These are phyloP conservation scores for Citrus cavaleriei DNA, from an alignment of 345 rosid genomes.

Conservation along the genomic window DNA sequence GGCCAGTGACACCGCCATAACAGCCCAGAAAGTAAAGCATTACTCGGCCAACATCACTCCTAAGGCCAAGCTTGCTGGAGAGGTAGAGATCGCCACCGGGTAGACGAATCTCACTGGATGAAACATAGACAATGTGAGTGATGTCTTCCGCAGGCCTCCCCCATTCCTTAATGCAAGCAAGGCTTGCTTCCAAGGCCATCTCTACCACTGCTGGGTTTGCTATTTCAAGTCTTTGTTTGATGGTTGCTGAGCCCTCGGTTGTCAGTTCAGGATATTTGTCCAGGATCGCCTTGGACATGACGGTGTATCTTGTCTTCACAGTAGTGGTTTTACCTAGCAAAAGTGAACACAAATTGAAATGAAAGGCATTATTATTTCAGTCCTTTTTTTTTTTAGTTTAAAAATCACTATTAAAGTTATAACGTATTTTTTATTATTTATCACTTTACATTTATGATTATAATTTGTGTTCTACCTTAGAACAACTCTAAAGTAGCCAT, in stretches of 20 bases:
- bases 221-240: constrained; percentile 82
- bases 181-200: constrained; percentile 84
- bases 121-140: constrained; percentile 85
- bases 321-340: constrained; percentile 85
- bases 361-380: too few species aligned
- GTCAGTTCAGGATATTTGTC: constrained; percentile 84
- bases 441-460: too few species aligned
- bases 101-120: constrained; percentile 90
- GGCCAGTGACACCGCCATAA: constrained; percentile 89
- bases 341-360: not conserved
- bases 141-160: constrained; percentile 69
- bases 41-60: constrained; percentile 65
- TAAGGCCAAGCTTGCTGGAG: constrained; percentile 63
- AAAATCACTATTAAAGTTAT: too few species aligned
- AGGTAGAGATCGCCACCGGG: constrained; percentile 93
- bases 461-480: fast-evolving
- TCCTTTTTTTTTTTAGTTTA: not conserved
- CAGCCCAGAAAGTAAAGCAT: constrained; percentile 93
- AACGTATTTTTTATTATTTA: too few species aligned
- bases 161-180: constrained; percentile 83
- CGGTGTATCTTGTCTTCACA: constrained; percentile 90
- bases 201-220: constrained; percentile 81
- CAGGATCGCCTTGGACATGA: constrained; percentile 75
- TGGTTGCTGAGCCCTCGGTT: constrained; percentile 71
- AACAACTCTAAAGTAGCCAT: fast-evolving